Conservation (phyloP, 225 moss, liverwort and hornwort genomes). For the Marchantia paleacea region DNA sequence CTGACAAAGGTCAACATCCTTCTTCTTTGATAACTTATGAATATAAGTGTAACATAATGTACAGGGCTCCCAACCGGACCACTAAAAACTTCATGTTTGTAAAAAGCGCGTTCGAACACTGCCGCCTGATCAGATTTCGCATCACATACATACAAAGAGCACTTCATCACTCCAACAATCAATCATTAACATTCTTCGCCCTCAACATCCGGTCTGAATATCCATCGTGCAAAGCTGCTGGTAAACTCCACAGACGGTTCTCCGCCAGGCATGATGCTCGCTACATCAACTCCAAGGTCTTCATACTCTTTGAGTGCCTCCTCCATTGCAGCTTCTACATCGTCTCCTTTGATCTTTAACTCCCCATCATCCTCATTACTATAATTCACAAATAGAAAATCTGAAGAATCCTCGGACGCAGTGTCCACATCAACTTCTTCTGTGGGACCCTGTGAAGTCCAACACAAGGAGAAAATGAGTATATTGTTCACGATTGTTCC, state of each 20-base stretch:
- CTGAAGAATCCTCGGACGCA: constrained; percentile 12
- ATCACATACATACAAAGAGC: background rate
- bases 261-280: constrained; percentile 59
- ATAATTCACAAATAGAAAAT: constrained; percentile 19
- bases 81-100: background rate
- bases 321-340: constrained; percentile 55
- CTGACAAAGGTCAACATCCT: background rate
- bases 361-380: constrained; percentile 26
- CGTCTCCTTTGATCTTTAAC: constrained; percentile 35
- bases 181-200: constrained; percentile 6
- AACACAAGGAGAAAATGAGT: background rate
- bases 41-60: background rate
- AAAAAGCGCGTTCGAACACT: background rate
- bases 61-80: background rate
- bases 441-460: constrained; percentile 2
- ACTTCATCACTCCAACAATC: background rate
- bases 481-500: too few relatives aligned
- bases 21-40: background rate
- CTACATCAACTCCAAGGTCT: constrained; percentile 45
- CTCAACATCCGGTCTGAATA: constrained; percentile 32
- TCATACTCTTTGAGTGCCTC: constrained; percentile 57
- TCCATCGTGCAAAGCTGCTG: constrained; percentile 46
- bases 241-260: constrained; percentile 44
- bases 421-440: background rate
- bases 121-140: background rate